phyloP scores from a whole-genome alignment of 1,284 basidiomycete genomes.

The Naganishia sp. region DNA sequence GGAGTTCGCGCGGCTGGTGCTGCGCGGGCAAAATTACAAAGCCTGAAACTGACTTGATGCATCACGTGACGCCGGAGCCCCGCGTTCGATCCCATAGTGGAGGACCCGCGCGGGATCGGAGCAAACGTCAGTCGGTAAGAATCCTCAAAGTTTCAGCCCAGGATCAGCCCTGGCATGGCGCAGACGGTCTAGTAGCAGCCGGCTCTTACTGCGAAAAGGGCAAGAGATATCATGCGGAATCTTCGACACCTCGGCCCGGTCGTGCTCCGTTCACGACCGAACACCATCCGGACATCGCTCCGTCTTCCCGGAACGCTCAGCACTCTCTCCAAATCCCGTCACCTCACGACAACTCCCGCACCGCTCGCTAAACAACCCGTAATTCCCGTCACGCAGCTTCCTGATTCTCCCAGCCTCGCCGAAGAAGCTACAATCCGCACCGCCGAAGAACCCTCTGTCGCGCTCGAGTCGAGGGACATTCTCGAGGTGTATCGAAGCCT shows the following conservation, averaged over 20 bases:
- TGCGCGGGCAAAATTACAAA: slow-evolving; percentile 19
- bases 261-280: neutral
- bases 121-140: too few species aligned
- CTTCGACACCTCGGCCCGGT: neutral
- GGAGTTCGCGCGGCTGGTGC: neutral
- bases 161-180: too few species aligned
- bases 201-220: too few species aligned
- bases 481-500: slow-evolving; percentile 58
- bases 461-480: slow-evolving; percentile 53
- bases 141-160: too few species aligned
- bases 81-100: neutral
- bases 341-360: neutral
- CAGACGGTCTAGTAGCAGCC: too few species aligned
- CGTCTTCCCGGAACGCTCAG: neutral
- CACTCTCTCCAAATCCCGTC: neutral
- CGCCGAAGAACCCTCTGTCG: neutral
- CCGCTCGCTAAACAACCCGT: neutral
- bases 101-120: slow-evolving; percentile 8
- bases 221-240: neutral
- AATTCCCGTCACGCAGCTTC: neutral
- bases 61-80: slow-evolving; percentile 19
- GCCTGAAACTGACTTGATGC: slow-evolving; percentile 6
- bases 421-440: neutral
- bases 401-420: neutral
- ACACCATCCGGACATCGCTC: neutral